These are phyloP conservation scores for Aspergillus sojae DNA, from an alignment of 2,329 filamentous ascomycete genomes.

Conservation along the genomic window DNA sequence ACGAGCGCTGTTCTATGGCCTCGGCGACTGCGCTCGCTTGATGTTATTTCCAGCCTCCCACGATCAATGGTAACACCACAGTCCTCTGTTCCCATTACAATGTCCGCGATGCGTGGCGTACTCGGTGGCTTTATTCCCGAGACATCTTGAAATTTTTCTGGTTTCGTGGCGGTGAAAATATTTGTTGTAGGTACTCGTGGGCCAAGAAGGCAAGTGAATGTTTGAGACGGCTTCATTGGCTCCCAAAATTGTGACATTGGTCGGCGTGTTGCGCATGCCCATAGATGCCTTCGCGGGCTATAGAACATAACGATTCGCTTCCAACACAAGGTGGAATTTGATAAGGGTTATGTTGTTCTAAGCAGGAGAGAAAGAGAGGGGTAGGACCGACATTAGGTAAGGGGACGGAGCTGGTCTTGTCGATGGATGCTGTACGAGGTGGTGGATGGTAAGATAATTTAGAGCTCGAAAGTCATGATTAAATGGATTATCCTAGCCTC, in stretches of 20 bases:
- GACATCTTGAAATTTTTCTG: neutral
- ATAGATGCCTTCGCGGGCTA: neutral
- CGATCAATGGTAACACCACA: neutral
- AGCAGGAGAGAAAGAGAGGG: neutral
- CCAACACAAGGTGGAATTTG: neutral
- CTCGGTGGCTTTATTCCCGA: neutral
- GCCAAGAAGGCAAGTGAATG: neutral
- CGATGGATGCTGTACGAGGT: neutral
- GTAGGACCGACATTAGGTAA: neutral
- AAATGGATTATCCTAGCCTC: neutral
- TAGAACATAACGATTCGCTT: neutral
- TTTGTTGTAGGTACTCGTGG: neutral
- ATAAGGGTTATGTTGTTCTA: neutral
- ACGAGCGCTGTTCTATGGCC: slow-evolving; percentile 1
- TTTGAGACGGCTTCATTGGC: neutral
- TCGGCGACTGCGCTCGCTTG: slow-evolving; percentile 3
- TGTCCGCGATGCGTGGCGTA: slow-evolving; percentile 1
- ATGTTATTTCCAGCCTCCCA: neutral
- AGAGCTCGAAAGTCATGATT: neutral
- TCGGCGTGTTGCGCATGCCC: neutral
- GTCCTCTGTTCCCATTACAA: slow-evolving; percentile 4
- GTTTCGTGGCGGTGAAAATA: too few relatives aligned
- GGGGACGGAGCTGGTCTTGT: neutral
- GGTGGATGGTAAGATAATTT: neutral
- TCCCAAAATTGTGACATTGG: neutral